These are phyloP conservation scores for Thinopyrum elongatum DNA, from an alignment of 176 grass and related monocot species.

Conservation along the genomic window DNA sequence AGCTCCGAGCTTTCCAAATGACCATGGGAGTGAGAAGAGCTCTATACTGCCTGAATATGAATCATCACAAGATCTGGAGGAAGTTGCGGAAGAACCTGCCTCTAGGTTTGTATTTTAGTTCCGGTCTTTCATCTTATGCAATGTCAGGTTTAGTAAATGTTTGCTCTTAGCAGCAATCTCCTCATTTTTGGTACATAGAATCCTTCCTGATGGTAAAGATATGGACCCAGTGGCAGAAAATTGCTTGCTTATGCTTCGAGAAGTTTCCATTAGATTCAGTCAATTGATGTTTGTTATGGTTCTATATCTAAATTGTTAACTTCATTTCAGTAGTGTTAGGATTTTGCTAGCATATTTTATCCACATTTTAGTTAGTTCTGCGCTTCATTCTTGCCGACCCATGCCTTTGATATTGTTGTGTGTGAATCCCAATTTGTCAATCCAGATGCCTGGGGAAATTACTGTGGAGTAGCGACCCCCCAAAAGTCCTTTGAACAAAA, in stretches of 20 bases:
- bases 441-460: neutral
- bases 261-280: neutral
- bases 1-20: slow-evolving; percentile 33
- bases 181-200: neutral
- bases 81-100: slow-evolving; percentile 38
- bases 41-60: slow-evolving; percentile 34
- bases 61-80: slow-evolving; percentile 38
- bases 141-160: neutral
- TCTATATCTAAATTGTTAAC: neutral
- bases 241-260: neutral
- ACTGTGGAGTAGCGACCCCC: neutral
- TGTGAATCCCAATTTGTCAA: neutral
- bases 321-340: neutral
- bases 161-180: neutral
- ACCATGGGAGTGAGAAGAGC: slow-evolving; percentile 41
- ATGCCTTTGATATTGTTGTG: too few relatives aligned
- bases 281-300: neutral
- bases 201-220: neutral
- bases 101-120: slow-evolving; percentile 45
- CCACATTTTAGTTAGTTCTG: neutral
- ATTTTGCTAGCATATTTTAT: neutral
- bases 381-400: neutral
- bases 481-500: neutral
- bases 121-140: neutral
- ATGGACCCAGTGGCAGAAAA: neutral